phyloP scores from a whole-genome alignment of 805 yeast species.

The Kodamaea leandrae region DNA sequence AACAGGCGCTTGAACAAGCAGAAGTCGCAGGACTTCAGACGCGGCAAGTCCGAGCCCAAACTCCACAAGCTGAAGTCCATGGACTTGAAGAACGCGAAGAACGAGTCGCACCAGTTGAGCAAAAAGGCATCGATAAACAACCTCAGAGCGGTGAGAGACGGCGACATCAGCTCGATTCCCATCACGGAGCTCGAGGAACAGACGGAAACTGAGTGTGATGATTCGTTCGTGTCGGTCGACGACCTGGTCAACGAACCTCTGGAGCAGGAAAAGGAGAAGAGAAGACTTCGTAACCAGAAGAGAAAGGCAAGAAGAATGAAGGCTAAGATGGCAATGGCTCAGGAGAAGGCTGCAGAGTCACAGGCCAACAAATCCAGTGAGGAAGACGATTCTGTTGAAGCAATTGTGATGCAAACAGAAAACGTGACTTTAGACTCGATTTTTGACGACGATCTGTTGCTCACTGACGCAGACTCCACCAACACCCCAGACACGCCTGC shows the following conservation, averaged over 20 bases:
- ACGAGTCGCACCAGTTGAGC: background rate
- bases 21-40: slow-evolving; percentile 12
- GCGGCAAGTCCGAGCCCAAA: slow-evolving; percentile 7
- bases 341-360: background rate
- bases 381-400: slow-evolving; percentile 3
- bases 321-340: slow-evolving; percentile 7
- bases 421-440: slow-evolving; percentile 13
- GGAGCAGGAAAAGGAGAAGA: slow-evolving; percentile 16
- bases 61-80: slow-evolving; percentile 14
- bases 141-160: slow-evolving; percentile 2
- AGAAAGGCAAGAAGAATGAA: slow-evolving; percentile 18
- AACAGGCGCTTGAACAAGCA: slow-evolving; percentile 14
- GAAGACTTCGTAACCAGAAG: slow-evolving; percentile 15
- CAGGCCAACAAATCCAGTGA: slow-evolving; percentile 5
- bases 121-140: slow-evolving; percentile 3
- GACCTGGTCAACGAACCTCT: slow-evolving; percentile 9
- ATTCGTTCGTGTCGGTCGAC: slow-evolving; percentile 11
- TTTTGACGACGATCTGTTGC: slow-evolving; percentile 13
- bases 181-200: slow-evolving; percentile 11
- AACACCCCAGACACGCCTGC: slow-evolving; percentile 8
- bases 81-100: slow-evolving; percentile 14
- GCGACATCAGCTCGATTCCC: slow-evolving; percentile 3
- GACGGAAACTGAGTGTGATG: slow-evolving; percentile 13
- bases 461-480: slow-evolving; percentile 14
- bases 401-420: slow-evolving; percentile 2